These are phyloP conservation scores for Aspergillus coremiiformis DNA, from an alignment of 495 filamentous ascomycete species.

Conservation along the genomic window DNA sequence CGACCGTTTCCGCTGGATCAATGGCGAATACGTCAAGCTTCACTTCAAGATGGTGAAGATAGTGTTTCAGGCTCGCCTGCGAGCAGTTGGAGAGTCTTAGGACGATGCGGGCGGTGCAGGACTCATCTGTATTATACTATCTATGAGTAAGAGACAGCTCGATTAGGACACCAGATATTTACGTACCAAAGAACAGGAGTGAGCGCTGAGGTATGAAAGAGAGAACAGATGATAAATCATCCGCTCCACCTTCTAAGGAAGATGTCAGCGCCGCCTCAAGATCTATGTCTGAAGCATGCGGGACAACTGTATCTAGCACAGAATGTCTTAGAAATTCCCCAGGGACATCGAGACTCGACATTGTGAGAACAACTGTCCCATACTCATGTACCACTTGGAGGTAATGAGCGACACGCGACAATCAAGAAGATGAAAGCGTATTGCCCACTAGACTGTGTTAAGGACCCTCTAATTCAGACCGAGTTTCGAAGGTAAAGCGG, in stretches of 20 bases:
- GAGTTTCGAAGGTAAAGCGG: not conserved
- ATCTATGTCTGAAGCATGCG: conserved; percentile 57
- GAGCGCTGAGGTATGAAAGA: conserved; percentile 44
- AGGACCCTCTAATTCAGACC: not conserved
- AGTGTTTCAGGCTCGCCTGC: conserved; percentile 49
- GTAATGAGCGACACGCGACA: not conserved
- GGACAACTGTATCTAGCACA: conserved; percentile 70
- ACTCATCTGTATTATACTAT: conserved; percentile 63
- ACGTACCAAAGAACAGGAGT: conserved; percentile 66
- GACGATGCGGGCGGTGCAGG: conserved; percentile 62
- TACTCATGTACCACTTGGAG: conserved; percentile 7
- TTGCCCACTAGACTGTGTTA: not conserved
- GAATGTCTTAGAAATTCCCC: conserved; percentile 63
- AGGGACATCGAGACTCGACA: conserved; percentile 36
- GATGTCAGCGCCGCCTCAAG: conserved; percentile 52
- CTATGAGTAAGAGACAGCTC: conserved; percentile 53
- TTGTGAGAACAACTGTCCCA: conserved; percentile 27
- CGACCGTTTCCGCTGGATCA: conserved; percentile 45
- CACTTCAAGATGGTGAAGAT: conserved; percentile 56
- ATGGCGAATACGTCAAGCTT: conserved; percentile 65
- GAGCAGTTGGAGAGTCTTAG: conserved; percentile 60
- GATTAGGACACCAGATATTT: conserved; percentile 16
- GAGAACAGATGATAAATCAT: conserved; percentile 39
- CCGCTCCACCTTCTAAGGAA: conserved; percentile 41
- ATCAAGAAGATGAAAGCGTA: not conserved